phyloP scores from a whole-genome alignment of 1,284 basidiomycete genomes.

The Pseudozyma flocculosa region DNA sequence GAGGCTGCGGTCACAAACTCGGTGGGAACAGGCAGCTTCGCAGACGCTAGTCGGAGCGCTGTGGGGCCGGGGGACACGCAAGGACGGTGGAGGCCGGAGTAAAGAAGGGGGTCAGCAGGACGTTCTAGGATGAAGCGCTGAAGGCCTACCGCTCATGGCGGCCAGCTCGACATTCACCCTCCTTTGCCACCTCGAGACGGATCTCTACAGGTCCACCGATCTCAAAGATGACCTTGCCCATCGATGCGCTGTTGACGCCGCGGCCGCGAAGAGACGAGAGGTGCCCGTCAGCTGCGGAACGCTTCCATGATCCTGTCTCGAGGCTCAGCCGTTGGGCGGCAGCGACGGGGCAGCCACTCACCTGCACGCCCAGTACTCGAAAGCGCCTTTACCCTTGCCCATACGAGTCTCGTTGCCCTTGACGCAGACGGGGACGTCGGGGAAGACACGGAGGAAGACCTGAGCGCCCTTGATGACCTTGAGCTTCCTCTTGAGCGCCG shows the following conservation, averaged over 20 bases:
- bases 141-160: too few relatives aligned
- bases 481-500: conserved; percentile 84
- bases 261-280: too few relatives aligned
- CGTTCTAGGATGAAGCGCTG: neutral
- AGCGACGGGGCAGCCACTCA: too few relatives aligned
- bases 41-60: conserved; percentile 87
- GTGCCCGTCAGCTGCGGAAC: too few relatives aligned
- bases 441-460: conserved; percentile 86
- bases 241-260: conserved; percentile 73
- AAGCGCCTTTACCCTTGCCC: conserved; percentile 98
- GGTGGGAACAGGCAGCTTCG: conserved; percentile 82
- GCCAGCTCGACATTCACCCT: too few relatives aligned
- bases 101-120: neutral
- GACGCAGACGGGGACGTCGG: conserved; percentile 93
- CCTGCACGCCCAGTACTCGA: conserved; percentile 96
- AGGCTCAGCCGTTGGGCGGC: too few relatives aligned
- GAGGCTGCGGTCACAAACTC: conserved; percentile 78
- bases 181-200: conserved; percentile 86
- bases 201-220: conserved; percentile 81
- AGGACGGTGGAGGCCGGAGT: too few relatives aligned
- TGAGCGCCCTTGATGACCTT: conserved; percentile 88
- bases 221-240: conserved; percentile 92
- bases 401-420: conserved; percentile 99
- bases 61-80: neutral
- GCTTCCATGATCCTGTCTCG: too few relatives aligned